Percentiles rank a stretch among this genome's conserved stretches.
These are phyloP conservation scores for Trichoderma guizhouense DNA, from an alignment of 2,329 filamentous ascomycete species.

Conservation along the genomic window DNA sequence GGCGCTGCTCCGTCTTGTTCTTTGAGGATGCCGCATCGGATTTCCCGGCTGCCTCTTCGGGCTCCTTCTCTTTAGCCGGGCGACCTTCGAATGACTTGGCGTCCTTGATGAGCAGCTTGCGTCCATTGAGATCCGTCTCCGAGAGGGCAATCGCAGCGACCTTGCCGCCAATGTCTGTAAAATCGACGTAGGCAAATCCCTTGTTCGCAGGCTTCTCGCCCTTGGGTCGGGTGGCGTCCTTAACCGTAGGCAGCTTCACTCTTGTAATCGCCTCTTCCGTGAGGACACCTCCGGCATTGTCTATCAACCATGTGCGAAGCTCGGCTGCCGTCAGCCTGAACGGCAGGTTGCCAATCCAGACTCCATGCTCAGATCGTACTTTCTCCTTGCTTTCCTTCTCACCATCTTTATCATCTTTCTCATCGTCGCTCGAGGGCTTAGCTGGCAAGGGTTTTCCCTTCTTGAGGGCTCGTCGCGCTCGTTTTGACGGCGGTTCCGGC, in stretches of 20 bases:
- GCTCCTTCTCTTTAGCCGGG: slow-evolving; percentile 60
- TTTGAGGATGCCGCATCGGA: slow-evolving; percentile 31
- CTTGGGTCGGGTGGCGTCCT: slow-evolving; percentile 41
- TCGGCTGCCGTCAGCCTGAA: slow-evolving; percentile 74
- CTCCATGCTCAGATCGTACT: slow-evolving; percentile 72
- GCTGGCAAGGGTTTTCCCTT: slow-evolving; percentile 65
- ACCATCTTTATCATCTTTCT: slow-evolving; percentile 35
- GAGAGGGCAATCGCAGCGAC: slow-evolving; percentile 78
- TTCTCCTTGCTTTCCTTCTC: slow-evolving; percentile 44
- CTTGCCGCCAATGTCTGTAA: slow-evolving; percentile 65
- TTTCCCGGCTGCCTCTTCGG: slow-evolving; percentile 27
- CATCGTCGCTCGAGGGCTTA: slow-evolving; percentile 37
- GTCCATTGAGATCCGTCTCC: slow-evolving; percentile 74
- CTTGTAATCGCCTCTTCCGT: slow-evolving; percentile 73
- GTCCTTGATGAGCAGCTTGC: slow-evolving; percentile 89
- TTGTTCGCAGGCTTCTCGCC: slow-evolving; percentile 59
- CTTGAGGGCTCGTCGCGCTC: slow-evolving; percentile 83
- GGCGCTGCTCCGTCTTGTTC: slow-evolving; percentile 34
- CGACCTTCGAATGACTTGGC: slow-evolving; percentile 87
- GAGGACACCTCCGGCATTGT: slow-evolving; percentile 64
- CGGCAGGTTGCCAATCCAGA: slow-evolving; percentile 96
- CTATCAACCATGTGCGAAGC: slow-evolving; percentile 75
- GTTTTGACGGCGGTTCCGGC: slow-evolving; percentile 95
- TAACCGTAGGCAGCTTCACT: slow-evolving; percentile 71
- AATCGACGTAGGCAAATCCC: slow-evolving; percentile 96